Percentiles rank a stretch among this genome's conserved stretches.
Evolutionary conservation across 768 basidiomycete genomes (phyloP).

Genomic region (Galerina sulciceps): DNA sequence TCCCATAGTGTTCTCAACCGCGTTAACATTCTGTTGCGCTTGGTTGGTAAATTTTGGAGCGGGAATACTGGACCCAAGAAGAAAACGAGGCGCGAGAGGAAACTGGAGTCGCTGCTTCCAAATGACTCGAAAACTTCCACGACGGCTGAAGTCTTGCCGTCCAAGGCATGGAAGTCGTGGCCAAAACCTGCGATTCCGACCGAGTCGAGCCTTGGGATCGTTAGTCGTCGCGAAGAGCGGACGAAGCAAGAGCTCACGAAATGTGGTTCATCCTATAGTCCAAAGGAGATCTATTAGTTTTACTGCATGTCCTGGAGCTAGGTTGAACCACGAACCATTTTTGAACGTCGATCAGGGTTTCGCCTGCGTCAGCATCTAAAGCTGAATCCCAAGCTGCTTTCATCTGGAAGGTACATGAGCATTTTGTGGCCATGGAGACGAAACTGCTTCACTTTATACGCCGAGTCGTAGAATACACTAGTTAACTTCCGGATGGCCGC

Average conservation of each 20-base stretch:
- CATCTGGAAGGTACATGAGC: conserved; percentile 27
- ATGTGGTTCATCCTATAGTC: conserved; percentile 46
- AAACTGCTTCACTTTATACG: conserved; percentile 45
- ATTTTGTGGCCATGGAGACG: background rate
- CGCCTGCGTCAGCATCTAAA: conserved; percentile 29
- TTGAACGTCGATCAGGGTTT: conserved; percentile 50
- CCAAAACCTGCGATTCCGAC: conserved; percentile 65
- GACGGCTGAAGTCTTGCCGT: conserved; percentile 48
- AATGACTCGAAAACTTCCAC: conserved; percentile 44
- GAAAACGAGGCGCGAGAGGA: conserved; percentile 33
- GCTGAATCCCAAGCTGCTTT: conserved; percentile 33
- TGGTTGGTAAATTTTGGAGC: conserved; percentile 39
- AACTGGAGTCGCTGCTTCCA: conserved; percentile 25
- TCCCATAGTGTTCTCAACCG: conserved; percentile 38
- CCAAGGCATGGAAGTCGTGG: conserved; percentile 57
- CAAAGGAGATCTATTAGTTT: background rate
- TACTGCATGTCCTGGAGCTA: background rate
- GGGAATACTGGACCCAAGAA: conserved; percentile 43
- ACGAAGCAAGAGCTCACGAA: conserved; percentile 32
- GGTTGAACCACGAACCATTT: conserved; percentile 36
- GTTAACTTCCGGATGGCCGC: conserved; percentile 51
- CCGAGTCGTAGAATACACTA: conserved; percentile 52
- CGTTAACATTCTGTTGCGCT: conserved; percentile 31
- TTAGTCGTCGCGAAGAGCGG: background rate
- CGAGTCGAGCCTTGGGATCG: conserved; percentile 50